Evolutionary conservation across 805 yeast species (phyloP).

Genomic region (Candida sakaeoensis): DNA sequence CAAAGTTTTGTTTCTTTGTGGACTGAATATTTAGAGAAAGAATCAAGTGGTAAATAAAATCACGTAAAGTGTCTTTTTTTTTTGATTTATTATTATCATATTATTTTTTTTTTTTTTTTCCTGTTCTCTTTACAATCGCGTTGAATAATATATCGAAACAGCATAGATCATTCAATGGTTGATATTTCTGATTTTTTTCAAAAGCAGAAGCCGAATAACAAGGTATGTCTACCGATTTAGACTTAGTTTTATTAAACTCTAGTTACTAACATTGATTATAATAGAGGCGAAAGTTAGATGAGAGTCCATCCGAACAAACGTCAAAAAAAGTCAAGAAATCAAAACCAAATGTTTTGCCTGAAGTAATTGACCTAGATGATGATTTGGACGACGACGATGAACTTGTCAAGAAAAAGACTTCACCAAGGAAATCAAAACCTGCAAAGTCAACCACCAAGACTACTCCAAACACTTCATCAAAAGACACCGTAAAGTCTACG

Average conservation of each 20-base stretch:
- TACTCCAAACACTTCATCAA: too few relatives aligned
- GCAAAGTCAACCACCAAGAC: slow-evolving; percentile 6
- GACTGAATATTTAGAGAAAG: slow-evolving; percentile 78
- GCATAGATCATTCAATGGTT: too few relatives aligned
- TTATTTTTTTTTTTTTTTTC: not conserved
- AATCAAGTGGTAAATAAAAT: slow-evolving; percentile 33
- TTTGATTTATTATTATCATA: not conserved
- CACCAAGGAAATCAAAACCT: slow-evolving; percentile 5
- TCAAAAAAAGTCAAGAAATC: slow-evolving; percentile 9
- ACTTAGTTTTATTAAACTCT: too few relatives aligned
- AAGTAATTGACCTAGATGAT: slow-evolving; percentile 19
- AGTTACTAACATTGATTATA: slow-evolving; percentile 7
- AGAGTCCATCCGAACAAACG: slow-evolving; percentile 9
- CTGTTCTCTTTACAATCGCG: not conserved
- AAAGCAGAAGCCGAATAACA: not conserved
- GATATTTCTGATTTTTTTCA: slow-evolving; percentile 9
- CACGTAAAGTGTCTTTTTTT: not conserved
- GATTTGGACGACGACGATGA: slow-evolving; percentile 27
- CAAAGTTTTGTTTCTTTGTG: slow-evolving; percentile 67
- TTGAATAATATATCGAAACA: not conserved
- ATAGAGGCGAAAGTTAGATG: slow-evolving; percentile 12
- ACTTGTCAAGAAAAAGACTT: slow-evolving; percentile 16
- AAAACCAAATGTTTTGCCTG: slow-evolving; percentile 5
- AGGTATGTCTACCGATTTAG: not conserved
- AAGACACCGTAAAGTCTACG: too few relatives aligned